Evolutionary conservation across 1,284 basidiomycete species (phyloP), one percentile per base, ranked within the genome.

Genomic region (Cutaneotrichosporon arboriforme): DNA sequence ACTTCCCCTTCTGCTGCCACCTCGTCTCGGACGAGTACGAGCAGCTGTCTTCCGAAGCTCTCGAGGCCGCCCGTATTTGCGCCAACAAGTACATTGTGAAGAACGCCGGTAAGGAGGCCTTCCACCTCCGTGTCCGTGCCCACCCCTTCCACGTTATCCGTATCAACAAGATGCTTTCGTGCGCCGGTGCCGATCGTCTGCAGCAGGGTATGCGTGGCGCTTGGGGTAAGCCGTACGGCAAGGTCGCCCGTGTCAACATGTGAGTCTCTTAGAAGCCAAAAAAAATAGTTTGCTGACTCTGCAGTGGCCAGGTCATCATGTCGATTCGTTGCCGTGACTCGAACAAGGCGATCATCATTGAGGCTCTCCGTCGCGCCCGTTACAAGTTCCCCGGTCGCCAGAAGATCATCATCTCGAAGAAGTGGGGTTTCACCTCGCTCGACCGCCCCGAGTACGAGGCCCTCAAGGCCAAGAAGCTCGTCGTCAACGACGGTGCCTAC

Each of bases 101-200:
- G 85, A 92, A 88, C 21, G 85, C 89, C 49, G 94, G 94, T 74
- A 97, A 97, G 81, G 94, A 98, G 73, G 90, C 93, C 18, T 97
- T 98, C 92, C 94, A 98, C 78, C 77, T 97, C 76, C 85, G 94
- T 70, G 91, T 98, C 66, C 88, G 93, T 63, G 91, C 91, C 54
- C 94, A 98, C 81, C 94, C 94, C 58, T 97, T 88, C 90, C 94
- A 97, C 78, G 90, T 97, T 67, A 80, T 98, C 78, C 89, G 94
- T 67, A 97, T 97, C 87, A 97, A 98, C 89, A 98, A 98, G 86
- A 97, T 97, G 90, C 90, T 97, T 82, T 90, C 88, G 59, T 97
- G 94, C 77, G 94, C 94, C 68, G 94, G 94, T 75, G 93, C 94
- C 70, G 94, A 97, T 92, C 82, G 73, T 78, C 85, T 93, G 66